phyloP scores from a whole-genome alignment of 139 green algal species.

The Chlorella sorokiniana region DNA sequence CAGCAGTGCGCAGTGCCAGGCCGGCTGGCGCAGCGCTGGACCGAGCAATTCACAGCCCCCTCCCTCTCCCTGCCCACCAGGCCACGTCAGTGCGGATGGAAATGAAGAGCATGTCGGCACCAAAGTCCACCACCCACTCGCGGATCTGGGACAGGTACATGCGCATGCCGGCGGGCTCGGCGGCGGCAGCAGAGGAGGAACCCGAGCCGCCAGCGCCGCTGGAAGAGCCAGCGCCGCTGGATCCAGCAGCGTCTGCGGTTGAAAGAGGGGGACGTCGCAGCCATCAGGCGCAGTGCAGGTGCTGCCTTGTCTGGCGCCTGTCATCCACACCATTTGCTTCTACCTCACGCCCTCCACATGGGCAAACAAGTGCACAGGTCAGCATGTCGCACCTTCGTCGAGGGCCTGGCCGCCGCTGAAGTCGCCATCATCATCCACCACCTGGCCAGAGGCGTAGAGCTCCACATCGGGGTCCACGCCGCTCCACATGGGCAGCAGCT shows the following conservation, averaged over 20 bases:
- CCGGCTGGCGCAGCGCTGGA: no score
- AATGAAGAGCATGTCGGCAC: conserved; percentile 87
- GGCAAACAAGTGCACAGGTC: not conserved
- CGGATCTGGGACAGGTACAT: conserved; percentile 89
- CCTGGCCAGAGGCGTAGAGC: conserved; percentile 82
- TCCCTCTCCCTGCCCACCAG: conserved; percentile 46
- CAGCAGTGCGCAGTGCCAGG: no score
- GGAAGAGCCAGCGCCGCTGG: not conserved
- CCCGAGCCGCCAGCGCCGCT: conserved; percentile 24
- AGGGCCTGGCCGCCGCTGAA: conserved; percentile 60
- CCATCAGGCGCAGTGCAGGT: not conserved
- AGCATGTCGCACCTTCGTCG: conserved; percentile 18
- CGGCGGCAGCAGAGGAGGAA: conserved; percentile 13
- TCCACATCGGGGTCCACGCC: conserved; percentile 84
- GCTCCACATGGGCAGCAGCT: conserved; percentile 91
- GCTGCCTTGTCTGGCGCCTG: not conserved
- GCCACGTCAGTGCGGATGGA: conserved; percentile 89
- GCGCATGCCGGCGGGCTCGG: conserved; percentile 66
- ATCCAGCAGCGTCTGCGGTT: not conserved
- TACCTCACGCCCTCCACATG: no score
- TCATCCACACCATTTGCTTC: no score
- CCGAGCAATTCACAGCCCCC: not conserved
- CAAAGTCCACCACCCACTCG: conserved; percentile 94
- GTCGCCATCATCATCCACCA: conserved; percentile 83
- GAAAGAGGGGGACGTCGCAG: not conserved